Evolutionary conservation across 2,329 filamentous ascomycete genomes (phyloP), one percentile per base, ranked within the genome.

Genomic region (Nakataea oryzae): DNA sequence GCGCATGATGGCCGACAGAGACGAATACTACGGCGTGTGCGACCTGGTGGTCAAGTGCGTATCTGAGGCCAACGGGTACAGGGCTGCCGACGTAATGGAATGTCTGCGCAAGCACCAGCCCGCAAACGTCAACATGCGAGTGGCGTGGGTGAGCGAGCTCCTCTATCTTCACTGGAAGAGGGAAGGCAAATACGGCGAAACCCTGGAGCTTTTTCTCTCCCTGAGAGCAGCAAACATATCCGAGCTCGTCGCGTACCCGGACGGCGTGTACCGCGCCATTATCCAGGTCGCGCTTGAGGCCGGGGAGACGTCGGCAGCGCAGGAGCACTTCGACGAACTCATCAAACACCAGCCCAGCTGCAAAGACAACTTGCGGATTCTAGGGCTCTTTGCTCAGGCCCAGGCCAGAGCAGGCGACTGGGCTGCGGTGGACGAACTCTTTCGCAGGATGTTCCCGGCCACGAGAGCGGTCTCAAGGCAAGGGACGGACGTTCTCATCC

Each of bases 361-460:
- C 54, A 63, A 64, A 6, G 64, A 63, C 2, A 71, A 78, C 58
- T 66, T 75, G 21, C 66, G 70, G n/a, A 62, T 78, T 12, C 69
- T 71, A 11, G 74, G 73, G 2, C 69, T 73, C 13, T 68, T 78
- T 54, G 74, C 75, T 2, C 65, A 73, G 28, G 65, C 68, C 27
- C 70, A 73, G 62, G 78, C 78, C 21, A 72, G 71, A 60, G 62
- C 63, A 13, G 77, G 74, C 41, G 72, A 79, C 61, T 81, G 78
- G 78, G 69, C 69, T 3, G 72, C 67, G 1, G 77, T 78, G 3
- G 67, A 72, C 47, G 62, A 65, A 11, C 65, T 67, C 1, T 77
- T 80, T 34, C 65, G 65, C 58, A 61, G 58, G 2, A 71, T 73
- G 68, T 63, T 65, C 63, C 68, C 69, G 60, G 65, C 62, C 59